Conservation (phyloP, 148 eudicot genomes). For the Fallopia convolvulus region DNA sequence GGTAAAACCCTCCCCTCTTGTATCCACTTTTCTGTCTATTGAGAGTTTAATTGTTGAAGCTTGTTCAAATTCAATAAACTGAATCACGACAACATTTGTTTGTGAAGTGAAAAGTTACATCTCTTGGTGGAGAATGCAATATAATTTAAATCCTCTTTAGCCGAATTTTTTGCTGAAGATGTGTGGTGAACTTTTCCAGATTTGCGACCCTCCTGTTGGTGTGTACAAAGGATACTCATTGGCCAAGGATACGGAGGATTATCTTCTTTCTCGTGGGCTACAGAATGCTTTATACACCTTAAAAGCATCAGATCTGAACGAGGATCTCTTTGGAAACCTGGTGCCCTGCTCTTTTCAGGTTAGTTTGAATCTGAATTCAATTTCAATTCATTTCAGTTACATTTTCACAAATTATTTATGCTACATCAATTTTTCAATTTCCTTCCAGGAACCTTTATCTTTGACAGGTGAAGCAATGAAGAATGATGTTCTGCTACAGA, state of each 20-base stretch:
- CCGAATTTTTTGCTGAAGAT: background rate
- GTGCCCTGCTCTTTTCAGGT: constrained; percentile 67
- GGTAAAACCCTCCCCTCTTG: constrained; percentile 22
- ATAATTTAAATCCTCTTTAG: background rate
- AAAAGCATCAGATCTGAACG: constrained; percentile 69
- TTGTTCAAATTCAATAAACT: background rate
- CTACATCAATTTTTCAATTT: background rate
- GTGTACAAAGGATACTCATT: constrained; percentile 66
- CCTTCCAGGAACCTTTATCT: constrained; percentile 59
- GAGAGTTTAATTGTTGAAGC: constrained; percentile 2
- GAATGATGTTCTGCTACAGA: constrained; percentile 33
- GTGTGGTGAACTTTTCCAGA: constrained; percentile 23
- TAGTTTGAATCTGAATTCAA: constrained; percentile 6
- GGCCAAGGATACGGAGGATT: constrained; percentile 61
- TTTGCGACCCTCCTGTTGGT: constrained; percentile 77
- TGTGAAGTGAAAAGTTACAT: background rate
- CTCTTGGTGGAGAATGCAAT: background rate
- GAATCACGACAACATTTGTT: background rate
- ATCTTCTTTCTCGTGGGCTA: constrained; percentile 63
- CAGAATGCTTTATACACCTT: constrained; percentile 78
- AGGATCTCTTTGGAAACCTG: constrained; percentile 68
- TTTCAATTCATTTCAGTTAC: background rate
- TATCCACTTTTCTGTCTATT: background rate
- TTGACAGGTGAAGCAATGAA: constrained; percentile 31
- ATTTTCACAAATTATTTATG: background rate